Evolutionary conservation across 2,329 filamentous ascomycete species (phyloP).

Genomic region (Fusarium praegraminearum): DNA sequence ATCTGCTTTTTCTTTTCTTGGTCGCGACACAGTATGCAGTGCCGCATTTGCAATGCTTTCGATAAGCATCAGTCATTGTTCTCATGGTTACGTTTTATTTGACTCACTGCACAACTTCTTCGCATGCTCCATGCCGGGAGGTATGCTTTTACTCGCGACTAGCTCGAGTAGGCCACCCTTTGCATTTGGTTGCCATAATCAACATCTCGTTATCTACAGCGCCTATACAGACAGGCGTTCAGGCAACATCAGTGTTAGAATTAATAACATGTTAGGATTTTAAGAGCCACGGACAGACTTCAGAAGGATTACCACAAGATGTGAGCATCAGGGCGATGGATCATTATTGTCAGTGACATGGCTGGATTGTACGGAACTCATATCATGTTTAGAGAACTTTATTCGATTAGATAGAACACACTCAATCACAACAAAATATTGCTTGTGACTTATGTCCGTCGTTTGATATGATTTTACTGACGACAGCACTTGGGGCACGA

Average conservation of each 20-base stretch:
- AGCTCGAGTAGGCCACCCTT: slow-evolving; percentile 7
- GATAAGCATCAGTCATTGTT: slow-evolving; percentile 50
- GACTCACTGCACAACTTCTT: slow-evolving; percentile 29
- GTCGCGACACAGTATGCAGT: slow-evolving; percentile 1
- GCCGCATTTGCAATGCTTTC: slow-evolving; percentile 19
- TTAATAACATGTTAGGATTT: slow-evolving; percentile 46
- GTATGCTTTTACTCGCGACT: slow-evolving; percentile 12
- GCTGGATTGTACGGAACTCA: slow-evolving; percentile 18
- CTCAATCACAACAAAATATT: slow-evolving; percentile 30
- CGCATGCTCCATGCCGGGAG: slow-evolving; percentile 18
- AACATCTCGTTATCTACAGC: slow-evolving; percentile 24
- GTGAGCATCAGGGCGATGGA: slow-evolving; percentile 21
- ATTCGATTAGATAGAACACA: slow-evolving; percentile 34
- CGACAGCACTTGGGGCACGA: background rate
- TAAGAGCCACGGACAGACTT: slow-evolving; percentile 36
- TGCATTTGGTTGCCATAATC: slow-evolving; percentile 12
- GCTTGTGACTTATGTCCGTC: slow-evolving; percentile 6
- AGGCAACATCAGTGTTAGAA: slow-evolving; percentile 39
- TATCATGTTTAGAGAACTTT: slow-evolving; percentile 35
- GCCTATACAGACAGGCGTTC: slow-evolving; percentile 6
- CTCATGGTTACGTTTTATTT: slow-evolving; percentile 52
- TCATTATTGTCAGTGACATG: slow-evolving; percentile 18
- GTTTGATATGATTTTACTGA: background rate
- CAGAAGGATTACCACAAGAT: slow-evolving; percentile 17
- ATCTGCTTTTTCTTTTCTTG: slow-evolving; percentile 15